Evolutionary conservation across 2,329 filamentous ascomycete species (phyloP), one percentile per base, ranked within the genome.

Genomic region (Xylariaceae sp.): DNA sequence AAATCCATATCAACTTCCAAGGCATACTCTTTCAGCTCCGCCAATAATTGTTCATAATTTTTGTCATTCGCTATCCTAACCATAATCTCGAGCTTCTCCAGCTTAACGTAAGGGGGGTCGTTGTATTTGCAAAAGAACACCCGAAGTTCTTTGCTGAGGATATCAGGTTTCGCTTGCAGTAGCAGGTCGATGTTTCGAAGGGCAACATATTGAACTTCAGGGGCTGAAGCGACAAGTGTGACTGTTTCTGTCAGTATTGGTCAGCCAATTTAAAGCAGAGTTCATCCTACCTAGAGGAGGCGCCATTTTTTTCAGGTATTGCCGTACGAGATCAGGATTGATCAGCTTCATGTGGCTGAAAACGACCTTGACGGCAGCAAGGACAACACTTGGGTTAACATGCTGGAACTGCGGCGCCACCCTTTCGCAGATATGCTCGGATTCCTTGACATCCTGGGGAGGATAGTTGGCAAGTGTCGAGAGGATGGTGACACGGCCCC

Each of bases 111-210:
- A 19, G 91, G 91, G 1, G 94, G 92, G 64, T 99, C 94, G 69
- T 97, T 97, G 76, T 99, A 99, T 75, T 99, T 99, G 86, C 94
- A 99, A 76, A 99, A 99, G 76, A 99, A 99, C 8, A 99, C 94
- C 42, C 94, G 85, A 66, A 99, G 84, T 72, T 99, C 94, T 72
- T 97, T 97, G 78, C 89, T 95, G 9, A 99, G 80, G 52, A 99
- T 96, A 63, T 96, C 92, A 10, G 94, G 91, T 71, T 96, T 92
- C 63, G 95, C 94, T 71, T 99, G 94, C 22, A 99, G 80, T 5
- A 99, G 79, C 32, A 99, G 83, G 64, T 99, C 94, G 66, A 99
- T 99, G 71, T 99, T 99, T 60, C 92, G 81, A 47, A 99, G 76
- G 13, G 94, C 94, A 52, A 99, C 94, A 69, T 99, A 99, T 73